These are phyloP conservation scores for Eucalyptus marginata DNA, from an alignment of 345 rosid genomes.

Conservation along the genomic window DNA sequence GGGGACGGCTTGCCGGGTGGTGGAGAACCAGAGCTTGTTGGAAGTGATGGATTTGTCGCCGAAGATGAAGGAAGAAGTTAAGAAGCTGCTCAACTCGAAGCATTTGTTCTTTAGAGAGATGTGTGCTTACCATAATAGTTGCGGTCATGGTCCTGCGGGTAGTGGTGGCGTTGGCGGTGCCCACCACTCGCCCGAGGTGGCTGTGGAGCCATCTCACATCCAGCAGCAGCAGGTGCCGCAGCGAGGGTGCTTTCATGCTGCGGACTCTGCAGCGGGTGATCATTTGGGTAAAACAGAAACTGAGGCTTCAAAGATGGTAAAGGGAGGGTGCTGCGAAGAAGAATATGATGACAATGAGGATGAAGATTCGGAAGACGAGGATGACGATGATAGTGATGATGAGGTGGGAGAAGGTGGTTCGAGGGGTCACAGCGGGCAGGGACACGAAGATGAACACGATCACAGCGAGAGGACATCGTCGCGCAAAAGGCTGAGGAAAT, in stretches of 20 bases:
- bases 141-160: slow-evolving; percentile 36
- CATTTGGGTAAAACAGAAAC: slow-evolving; percentile 11
- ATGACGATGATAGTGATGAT: slow-evolving; percentile 2
- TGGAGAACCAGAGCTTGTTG: slow-evolving; percentile 80
- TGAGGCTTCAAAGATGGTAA: slow-evolving; percentile 21
- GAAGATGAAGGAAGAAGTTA: slow-evolving; percentile 78
- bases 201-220: slow-evolving; percentile 4
- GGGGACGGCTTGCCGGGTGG: slow-evolving; percentile 87
- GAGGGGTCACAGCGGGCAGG: slow-evolving; percentile 24
- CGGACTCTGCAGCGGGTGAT: slow-evolving; percentile 9
- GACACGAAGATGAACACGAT: slow-evolving; percentile 28
- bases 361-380: slow-evolving; percentile 21
- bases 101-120: slow-evolving; percentile 91
- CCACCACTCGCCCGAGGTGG: slow-evolving; percentile 23
- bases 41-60: slow-evolving; percentile 68
- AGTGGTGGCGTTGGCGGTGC: slow-evolving; percentile 3
- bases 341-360: slow-evolving; percentile 37
- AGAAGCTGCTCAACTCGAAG: slow-evolving; percentile 76
- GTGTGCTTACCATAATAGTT: slow-evolving; percentile 95
- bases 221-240: slow-evolving; percentile 24
- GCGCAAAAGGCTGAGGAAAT: slow-evolving; percentile 25
- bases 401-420: slow-evolving; percentile 36
- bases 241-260: slow-evolving; percentile 46
- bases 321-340: slow-evolving; percentile 28
- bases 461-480: slow-evolving; percentile 5